Conservation (phyloP, 73 alveolate species). For the Stentor coeruleus region DNA sequence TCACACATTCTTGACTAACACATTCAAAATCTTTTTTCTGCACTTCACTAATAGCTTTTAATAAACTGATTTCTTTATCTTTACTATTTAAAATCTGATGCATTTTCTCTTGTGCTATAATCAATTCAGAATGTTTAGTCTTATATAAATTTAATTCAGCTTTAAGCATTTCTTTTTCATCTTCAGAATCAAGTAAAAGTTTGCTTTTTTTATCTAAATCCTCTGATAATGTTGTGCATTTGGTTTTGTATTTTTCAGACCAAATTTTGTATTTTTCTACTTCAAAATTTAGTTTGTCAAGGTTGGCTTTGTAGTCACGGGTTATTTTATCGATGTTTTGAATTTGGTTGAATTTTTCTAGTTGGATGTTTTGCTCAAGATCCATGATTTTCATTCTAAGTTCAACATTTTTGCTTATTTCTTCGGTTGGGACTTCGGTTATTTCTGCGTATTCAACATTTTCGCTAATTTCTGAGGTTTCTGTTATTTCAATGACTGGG, state of each 20-base stretch:
- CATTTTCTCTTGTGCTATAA: background rate
- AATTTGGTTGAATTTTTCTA: background rate
- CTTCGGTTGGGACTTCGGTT: too few relatives aligned
- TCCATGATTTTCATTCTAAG: background rate
- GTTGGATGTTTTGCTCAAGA: background rate
- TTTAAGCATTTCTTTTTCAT: background rate
- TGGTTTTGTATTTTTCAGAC: background rate
- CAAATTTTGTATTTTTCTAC: background rate
- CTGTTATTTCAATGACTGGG: background rate
- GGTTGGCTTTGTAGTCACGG: background rate
- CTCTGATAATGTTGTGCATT: background rate
- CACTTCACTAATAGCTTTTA: too few relatives aligned
- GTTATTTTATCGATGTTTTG: background rate
- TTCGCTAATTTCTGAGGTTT: background rate
- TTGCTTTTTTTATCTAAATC: background rate
- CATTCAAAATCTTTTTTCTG: too few relatives aligned
- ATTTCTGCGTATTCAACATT: background rate
- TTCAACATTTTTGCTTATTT: background rate
- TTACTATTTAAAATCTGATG: background rate
- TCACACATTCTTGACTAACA: background rate
- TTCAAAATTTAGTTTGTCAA: background rate
- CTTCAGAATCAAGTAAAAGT: background rate
- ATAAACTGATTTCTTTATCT: background rate
- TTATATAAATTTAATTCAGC: too few relatives aligned
- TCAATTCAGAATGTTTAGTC: background rate